Evolutionary conservation across 805 yeast genomes (phyloP).

Genomic region (Ogataea haglerorum): DNA sequence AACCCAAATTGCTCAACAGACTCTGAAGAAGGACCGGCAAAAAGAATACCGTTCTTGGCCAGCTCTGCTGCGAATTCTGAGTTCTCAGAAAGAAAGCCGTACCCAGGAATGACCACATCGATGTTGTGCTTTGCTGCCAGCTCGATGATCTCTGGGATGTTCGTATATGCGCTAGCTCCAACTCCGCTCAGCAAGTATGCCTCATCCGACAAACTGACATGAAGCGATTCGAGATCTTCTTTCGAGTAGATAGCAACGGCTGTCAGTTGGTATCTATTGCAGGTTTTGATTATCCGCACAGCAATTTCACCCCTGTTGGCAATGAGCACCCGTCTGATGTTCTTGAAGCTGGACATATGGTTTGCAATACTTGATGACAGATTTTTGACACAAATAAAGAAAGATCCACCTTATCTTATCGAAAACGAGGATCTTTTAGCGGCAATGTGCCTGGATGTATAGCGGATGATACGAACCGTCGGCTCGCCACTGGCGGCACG

Average conservation of each 20-base stretch:
- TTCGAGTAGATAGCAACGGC: conserved; percentile 89
- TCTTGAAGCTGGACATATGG: conserved; percentile 3
- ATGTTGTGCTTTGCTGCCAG: conserved; percentile 83
- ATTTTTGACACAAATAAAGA: not conserved
- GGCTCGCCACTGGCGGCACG: too few species aligned
- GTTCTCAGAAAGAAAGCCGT: conserved; percentile 95
- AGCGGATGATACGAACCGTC: too few species aligned
- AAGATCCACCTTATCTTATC: not conserved
- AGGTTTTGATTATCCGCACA: conserved; percentile 86
- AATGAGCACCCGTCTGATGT: conserved; percentile 68
- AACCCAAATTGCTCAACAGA: conserved; percentile 87
- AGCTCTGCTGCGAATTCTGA: conserved; percentile 93
- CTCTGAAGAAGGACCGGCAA: conserved; percentile 94
- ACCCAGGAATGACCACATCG: conserved; percentile 95
- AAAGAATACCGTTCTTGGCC: conserved; percentile 74
- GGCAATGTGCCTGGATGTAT: not conserved
- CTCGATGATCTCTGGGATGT: conserved; percentile 74
- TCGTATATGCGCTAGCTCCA: conserved; percentile 85
- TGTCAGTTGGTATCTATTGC: conserved; percentile 71
- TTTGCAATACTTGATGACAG: not conserved
- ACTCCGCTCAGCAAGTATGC: conserved; percentile 74
- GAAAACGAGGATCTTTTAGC: not conserved
- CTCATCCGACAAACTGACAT: conserved; percentile 78
- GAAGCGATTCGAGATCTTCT: conserved; percentile 84
- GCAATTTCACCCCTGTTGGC: conserved; percentile 99